Base-by-base conservation (phyloP, 306 rosid genomes). In the Corylus heterophylla region DNA sequence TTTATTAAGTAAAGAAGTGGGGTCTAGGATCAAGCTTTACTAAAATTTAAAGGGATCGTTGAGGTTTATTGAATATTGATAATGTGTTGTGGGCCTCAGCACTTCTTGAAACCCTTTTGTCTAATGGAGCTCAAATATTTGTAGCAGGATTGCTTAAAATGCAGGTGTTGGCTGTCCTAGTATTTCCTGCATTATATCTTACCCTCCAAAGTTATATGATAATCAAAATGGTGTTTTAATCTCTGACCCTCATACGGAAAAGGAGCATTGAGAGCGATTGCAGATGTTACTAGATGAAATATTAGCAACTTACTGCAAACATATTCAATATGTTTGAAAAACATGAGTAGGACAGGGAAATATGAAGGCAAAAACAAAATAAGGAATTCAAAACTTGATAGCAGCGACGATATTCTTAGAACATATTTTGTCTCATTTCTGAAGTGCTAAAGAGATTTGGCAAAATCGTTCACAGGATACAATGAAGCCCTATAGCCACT, bases 1-100 rank as follows among this genome's bases (percentile, higher is more conserved):
- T 66, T 35, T 66, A 37, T 17, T 35, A 39, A 64, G 16, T 5
- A 37, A 16, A 16, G 25, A 14, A 64, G 2, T 35, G 7, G 72
- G 25, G 29, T 39, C 3, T 68, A 39, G 50, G 48, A 12, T 68
- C 50, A 18, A 42, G 8, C 29, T 10, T 68, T 39, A 42, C 17
- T 68, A 44, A 42, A 68, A 7, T n/a, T 68, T 68, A 48, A 68
- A 64, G 70, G 70, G 20, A 62, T 62, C 42, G 14, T 62, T 12
- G 71, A 37, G 48, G 71, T 8, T n/a, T 66, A 39, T 17, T 1
- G 71, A 3, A 8, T 66, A 39, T 17, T 1, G 48, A 31, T 17
- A 35, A 35, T 8, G 12, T 64, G 2, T 11, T 6, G 45, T 42
- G 45, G 45, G 45, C 45, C 37, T 16, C 20, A 8, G 47, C 71